Percentiles rank a stretch among this genome's conserved stretches.
These are phyloP conservation scores for Vigna nakashimae DNA, from an alignment of 306 rosid genomes.

Conservation along the genomic window DNA sequence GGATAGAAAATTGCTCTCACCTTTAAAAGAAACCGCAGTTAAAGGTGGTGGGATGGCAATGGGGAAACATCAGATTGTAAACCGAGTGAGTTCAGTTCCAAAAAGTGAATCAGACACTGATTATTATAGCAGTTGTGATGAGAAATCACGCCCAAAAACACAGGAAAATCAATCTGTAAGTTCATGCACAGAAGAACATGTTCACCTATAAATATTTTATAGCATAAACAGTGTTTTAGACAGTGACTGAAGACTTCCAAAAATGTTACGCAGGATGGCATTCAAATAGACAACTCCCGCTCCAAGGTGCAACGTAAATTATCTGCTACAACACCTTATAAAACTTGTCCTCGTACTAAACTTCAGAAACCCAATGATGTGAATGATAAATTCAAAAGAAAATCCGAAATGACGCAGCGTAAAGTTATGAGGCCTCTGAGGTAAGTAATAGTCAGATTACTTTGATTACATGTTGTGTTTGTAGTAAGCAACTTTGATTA, in stretches of 20 bases:
- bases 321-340: conserved; percentile 44
- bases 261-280: conserved; percentile 52
- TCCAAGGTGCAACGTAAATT: conserved; percentile 43
- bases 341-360: neutral
- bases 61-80: conserved; percentile 40
- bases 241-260: conserved; percentile 1
- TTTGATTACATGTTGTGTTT: neutral
- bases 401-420: conserved; percentile 47
- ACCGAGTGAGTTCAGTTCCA: conserved; percentile 46
- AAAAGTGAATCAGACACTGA: conserved; percentile 41
- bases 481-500: neutral
- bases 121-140: conserved; percentile 47
- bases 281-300: conserved; percentile 36
- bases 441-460: conserved; percentile 45
- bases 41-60: conserved; percentile 49
- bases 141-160: conserved; percentile 42
- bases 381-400: conserved; percentile 45
- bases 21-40: conserved; percentile 59
- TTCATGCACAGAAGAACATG: neutral
- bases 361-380: conserved; percentile 39
- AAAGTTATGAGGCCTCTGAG: conserved; percentile 46
- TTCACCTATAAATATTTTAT: conserved; percentile 4
- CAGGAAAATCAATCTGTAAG: conserved; percentile 54
- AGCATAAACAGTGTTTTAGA: neutral
- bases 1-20: conserved; percentile 65